Base-by-base conservation (phyloP, 768 basidiomycete genomes). In the Sarcomyxa edulis region DNA sequence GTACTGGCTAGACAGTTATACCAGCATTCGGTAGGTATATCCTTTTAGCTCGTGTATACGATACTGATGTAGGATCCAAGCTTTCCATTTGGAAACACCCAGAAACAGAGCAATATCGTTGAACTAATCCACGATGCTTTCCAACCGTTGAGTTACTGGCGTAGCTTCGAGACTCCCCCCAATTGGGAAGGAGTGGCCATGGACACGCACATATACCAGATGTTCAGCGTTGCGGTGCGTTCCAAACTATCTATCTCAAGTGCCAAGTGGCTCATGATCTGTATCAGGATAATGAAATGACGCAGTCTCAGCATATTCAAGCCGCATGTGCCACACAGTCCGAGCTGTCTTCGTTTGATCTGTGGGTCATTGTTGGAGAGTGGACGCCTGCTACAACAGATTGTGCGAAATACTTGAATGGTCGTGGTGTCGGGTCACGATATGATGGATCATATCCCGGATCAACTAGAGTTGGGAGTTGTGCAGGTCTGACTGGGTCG, bases 351-450 rank as follows among this genome's bases (percentile, higher is more conserved):
- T 48, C 52, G 14, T 80, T 78, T 47, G 69, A 75, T 26, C 71
- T 93, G 18, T 91, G 88, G 91, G 70, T 77, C 12, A 68, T 92
- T 31, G 88, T 92, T 18, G 91, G 92, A 28, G 92, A 96, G 63
- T 96, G 87, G 81, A 79, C 84, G 1, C 74, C 86, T 3, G 84
- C 84, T 2, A 61, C 71, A 36, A 90, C 76, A 6, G 89, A 89
- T 50, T 88, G 87, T 47, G 81, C 82, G 9, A 81, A 73, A 51
- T 87, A 85, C 56, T 66, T 96, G 32, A 94, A 94, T 48, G 92
- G 92, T 3, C 78, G 88, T 30, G 88, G 86, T 2, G 47, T 67
- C 27, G 82, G 84, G 3, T 68, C 82, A 5, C 65, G 83, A 28
- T 82, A 72, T 45, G 79, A 81, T 42, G 86, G 86, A 20, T 62